phyloP scores from a whole-genome alignment of 495 filamentous ascomycete species.

The Astrothelium macrocarpum region DNA sequence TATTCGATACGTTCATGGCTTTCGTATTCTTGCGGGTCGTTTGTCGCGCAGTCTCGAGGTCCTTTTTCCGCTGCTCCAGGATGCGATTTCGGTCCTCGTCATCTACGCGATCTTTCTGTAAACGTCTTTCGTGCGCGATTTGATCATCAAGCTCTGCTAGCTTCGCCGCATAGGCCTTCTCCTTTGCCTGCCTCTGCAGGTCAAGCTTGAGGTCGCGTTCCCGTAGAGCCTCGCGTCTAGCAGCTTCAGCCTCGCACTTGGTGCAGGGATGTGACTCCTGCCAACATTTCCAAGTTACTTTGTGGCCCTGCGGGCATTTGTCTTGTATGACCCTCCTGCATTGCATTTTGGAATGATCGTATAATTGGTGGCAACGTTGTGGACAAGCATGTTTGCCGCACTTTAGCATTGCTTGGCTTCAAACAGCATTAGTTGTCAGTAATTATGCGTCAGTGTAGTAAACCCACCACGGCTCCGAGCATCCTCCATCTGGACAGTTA shows the following conservation, averaged over 20 bases:
- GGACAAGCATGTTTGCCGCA: conserved; percentile 56
- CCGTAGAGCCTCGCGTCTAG: conserved; percentile 35
- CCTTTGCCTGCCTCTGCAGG: conserved; percentile 38
- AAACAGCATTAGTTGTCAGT: no score
- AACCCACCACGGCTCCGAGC: conserved; percentile 53
- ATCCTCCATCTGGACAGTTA: conserved; percentile 66
- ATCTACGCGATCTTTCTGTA: no score
- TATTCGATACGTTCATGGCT: no score
- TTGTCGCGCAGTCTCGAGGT: conserved; percentile 24
- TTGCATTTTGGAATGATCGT: conserved; percentile 55
- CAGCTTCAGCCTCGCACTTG: conserved; percentile 44
- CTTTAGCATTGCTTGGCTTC: conserved; percentile 44
- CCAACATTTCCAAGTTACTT: conserved; percentile 33
- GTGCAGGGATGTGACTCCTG: conserved; percentile 28
- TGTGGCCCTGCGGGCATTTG: conserved; percentile 47
- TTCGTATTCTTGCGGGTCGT: no score
- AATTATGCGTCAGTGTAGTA: no score
- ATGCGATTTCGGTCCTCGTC: conserved; percentile 38
- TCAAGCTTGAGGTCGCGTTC: conserved; percentile 48
- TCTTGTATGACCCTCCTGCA: conserved; percentile 42
- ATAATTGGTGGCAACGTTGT: conserved; percentile 52
- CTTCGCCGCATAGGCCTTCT: conserved; percentile 40
- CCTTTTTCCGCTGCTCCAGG: conserved; percentile 38
- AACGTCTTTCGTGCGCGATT: no score
- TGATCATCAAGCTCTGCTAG: conserved; percentile 51